Base-by-base conservation (phyloP, 371 early-diverging fungal genomes). In the Apophysomyces sp. region DNA sequence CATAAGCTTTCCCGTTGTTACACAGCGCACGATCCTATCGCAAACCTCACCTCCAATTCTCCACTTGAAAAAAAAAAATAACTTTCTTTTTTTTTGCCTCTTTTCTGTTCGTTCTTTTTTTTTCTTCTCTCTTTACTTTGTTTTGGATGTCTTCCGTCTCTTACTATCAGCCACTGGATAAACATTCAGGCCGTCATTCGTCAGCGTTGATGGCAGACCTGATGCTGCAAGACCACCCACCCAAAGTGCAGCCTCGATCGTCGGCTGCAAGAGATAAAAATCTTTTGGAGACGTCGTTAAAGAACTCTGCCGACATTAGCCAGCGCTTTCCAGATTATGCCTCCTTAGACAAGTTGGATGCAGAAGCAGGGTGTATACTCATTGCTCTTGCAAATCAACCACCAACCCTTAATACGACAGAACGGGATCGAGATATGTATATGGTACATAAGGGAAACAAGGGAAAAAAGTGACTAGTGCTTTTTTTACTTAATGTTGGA, bases 301-400 rank as follows among this genome's bases (percentile, higher is more conserved):
- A 61, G n/a, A 63, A 34, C 34, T 11, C 11, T 34, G 34, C 13
- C 11, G 41, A 41, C 18, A 41, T 41, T 13, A 41, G 41, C n/a
- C 41, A 41, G n/a, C 41, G 18, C 18, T 41, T 41, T 18, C 41
- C 41, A 41, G 41, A 41, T 52, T 41, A 41, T 16, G 61, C 69
- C 37, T 63, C 69, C 34, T 62, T 76, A 29, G 79, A 79, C 52
- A 72, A 70, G 32, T 62, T 71, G 15, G 80, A 79, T 56, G 70
- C 67, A 41, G 80, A 79, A 62, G 80, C 80, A 3, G 71, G 80
- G 30, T 76, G 70, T 55, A 79, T 79, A 41, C 57, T 79, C 32
- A 76, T 79, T 63, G 72, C 74, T 13, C 53, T 79, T 21, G 66
- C 80, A 5, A 79, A 76, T 56, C 76, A 74, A 57, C 61, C 69